Base-by-base conservation (phyloP, 2,329 filamentous ascomycete species). In the Penicillium oxalicum region DNA sequence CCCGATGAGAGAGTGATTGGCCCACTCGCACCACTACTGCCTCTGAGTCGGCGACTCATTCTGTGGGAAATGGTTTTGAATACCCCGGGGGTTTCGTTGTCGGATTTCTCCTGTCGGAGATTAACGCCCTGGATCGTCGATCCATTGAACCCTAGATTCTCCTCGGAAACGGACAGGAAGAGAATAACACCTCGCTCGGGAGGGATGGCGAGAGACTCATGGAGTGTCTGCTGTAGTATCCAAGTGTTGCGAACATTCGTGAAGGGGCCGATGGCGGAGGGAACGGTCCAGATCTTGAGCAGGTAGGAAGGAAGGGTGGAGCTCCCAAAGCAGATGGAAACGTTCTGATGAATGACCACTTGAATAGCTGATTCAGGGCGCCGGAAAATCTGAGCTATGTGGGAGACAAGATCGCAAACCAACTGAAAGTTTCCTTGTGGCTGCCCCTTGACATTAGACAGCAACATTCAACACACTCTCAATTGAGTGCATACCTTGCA, bases 171-270 rank as follows among this genome's bases (percentile, higher is more conserved):
- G 1, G 84, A 72, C 5, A 82, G 70, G 60, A 91, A 95, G 32
- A 83, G 82, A 48, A 95, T 70, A 32, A 90, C 76, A 1, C 90
- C 89, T 35, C 88, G 79, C 1, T 80, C 74, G 0, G 83, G 68
- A 0, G 75, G 61, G 2, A 95, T 87, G 2, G 80, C 79, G 0
- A 95, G 74, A 0, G 82, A 76, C 25, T 88, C 84, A 11, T 82
- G 76, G 67, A 95, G 78, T 64, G 87, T 84, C n/a, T 75, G 76
- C 63, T 93, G 87, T 3, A 94, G 79, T 13, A 94, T 70, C n/a
- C 78, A 77, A 1, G 88, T 82, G 66, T 91, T 93, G 53, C 88
- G 82, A 65, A 87, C 86, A 71, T 95, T 95, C 45, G 82, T 88
- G 3, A 82, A 79, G 0, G 87, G 81, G 52, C 84, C 83, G 49